Base-by-base conservation (phyloP, 768 basidiomycete species). In the Pleurotus tuber-regium region DNA sequence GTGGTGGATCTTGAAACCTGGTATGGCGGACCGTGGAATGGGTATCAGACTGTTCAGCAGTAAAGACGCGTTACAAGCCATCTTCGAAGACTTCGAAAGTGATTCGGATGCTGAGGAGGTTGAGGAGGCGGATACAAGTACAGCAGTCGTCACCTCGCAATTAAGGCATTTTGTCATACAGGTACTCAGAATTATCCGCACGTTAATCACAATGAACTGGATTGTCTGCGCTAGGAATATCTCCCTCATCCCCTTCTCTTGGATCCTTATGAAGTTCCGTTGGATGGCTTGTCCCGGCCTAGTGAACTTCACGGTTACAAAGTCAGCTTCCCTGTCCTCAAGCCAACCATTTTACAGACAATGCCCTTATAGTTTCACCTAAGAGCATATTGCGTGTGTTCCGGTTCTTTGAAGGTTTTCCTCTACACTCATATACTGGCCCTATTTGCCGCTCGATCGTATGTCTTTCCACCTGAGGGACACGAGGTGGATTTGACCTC, bases 1-100 rank as follows among this genome's bases (percentile, higher is more conserved):
- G 24, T 98, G 96, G 96, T 98, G 87, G 80, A 96, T 99, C 54
- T 70, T 99, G 46, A 99, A 99, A 70, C 95, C 97, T 40, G 92
- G 93, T 14, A 96, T 99, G 90, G 87, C 94, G 1, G 95, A 98
- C 71, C 80, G 92, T 43, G 97, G 94, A 10, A 92, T 92, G 78
- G 97, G 96, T 2, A 94, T 99, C 57, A 72, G 94, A 39, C 70
- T 99, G 41, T 98, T 99, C 69, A 82, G 87, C 47, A 86, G 78
- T 50, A 87, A 87, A 66, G 80, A 81, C 10, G 72, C 80, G 26
- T 73, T 99, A 52, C 78, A 80, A 52, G 60, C 65, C 4, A 94
- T 98, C 21, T 91, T 98, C 54, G 77, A 85, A 56, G 79, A 80
- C 18, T 98, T 98, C 57, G 95, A 96, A 55, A 68, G 74, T 16